Evolutionary conservation across 768 basidiomycete species (phyloP).

Genomic region (Gloeophyllum trabeum): DNA sequence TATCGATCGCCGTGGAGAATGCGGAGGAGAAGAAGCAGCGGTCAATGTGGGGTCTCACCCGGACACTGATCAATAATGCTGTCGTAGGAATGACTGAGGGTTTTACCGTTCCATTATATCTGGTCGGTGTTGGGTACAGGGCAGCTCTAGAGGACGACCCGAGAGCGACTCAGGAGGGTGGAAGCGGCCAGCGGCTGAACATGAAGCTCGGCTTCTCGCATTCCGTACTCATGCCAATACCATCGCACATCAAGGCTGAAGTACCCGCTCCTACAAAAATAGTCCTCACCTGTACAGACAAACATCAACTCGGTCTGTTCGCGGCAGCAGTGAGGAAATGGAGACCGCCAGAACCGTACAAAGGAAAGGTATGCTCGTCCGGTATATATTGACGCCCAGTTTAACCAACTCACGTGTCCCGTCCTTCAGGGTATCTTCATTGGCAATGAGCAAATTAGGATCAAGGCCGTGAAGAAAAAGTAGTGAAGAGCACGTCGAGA

Average conservation of each 20-base stretch:
- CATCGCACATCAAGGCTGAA: slow-evolving; percentile 68
- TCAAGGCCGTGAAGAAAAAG: slow-evolving; percentile 94
- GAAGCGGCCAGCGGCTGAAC: slow-evolving; percentile 59
- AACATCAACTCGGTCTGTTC: slow-evolving; percentile 79
- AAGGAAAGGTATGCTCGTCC: slow-evolving; percentile 73
- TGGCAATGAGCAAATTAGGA: slow-evolving; percentile 83
- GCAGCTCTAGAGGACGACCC: slow-evolving; percentile 79
- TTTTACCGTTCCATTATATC: slow-evolving; percentile 70
- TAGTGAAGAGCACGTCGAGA: too few relatives aligned
- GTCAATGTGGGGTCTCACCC: slow-evolving; percentile 91
- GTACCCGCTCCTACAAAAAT: slow-evolving; percentile 82
- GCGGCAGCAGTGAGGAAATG: slow-evolving; percentile 76
- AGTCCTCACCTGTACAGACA: slow-evolving; percentile 72
- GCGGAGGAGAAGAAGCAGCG: slow-evolving; percentile 66
- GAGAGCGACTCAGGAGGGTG: slow-evolving; percentile 41
- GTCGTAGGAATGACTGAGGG: slow-evolving; percentile 85
- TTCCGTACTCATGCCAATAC: slow-evolving; percentile 73
- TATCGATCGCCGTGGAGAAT: slow-evolving; percentile 38
- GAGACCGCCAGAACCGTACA: slow-evolving; percentile 92
- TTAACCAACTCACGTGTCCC: neutral
- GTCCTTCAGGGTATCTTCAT: slow-evolving; percentile 18
- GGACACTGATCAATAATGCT: slow-evolving; percentile 84
- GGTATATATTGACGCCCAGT: neutral
- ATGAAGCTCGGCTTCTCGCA: slow-evolving; percentile 94
- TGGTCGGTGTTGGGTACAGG: slow-evolving; percentile 94